phyloP scores from a whole-genome alignment of 2,329 filamentous ascomycete genomes.

The Aotearoamyces nothofagi region DNA sequence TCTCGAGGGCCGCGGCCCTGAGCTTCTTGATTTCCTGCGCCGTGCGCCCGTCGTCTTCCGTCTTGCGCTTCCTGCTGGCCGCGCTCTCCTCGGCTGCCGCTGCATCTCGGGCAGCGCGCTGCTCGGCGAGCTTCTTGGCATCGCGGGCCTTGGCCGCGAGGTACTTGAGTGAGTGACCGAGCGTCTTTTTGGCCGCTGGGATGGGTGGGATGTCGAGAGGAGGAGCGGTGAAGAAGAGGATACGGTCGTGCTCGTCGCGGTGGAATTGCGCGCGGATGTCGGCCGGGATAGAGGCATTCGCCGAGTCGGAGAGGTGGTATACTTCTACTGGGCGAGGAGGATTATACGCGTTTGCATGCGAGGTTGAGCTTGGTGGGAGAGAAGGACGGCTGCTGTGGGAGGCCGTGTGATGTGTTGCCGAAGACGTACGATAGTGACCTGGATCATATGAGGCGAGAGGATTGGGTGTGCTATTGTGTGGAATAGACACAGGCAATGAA shows the following conservation, averaged over 20 bases:
- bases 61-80: conserved; percentile 16
- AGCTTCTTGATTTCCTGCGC: conserved; percentile 9
- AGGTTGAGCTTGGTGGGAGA: conserved; percentile 1
- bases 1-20: conserved; percentile 14
- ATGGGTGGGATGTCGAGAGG: conserved; percentile 32
- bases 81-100: conserved; percentile 17
- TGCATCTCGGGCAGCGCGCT: conserved; percentile 19
- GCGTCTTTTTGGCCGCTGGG: conserved; percentile 12
- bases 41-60: conserved; percentile 6
- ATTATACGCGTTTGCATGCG: conserved; percentile 31
- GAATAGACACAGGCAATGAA: neutral
- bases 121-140: conserved; percentile 7
- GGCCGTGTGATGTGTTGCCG: no score
- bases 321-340: conserved; percentile 46
- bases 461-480: conserved; percentile 16
- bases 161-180: conserved; percentile 33
- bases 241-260: conserved; percentile 44
- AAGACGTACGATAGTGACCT: no score
- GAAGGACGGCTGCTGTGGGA: conserved; percentile 1
- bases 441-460: conserved; percentile 2
- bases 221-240: conserved; percentile 54
- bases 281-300: conserved; percentile 46
- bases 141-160: conserved; percentile 26
- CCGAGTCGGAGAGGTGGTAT: conserved; percentile 45
- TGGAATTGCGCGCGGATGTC: conserved; percentile 53